Evolutionary conservation across 805 yeast genomes (phyloP).

Genomic region (Saturnispora besseyi): DNA sequence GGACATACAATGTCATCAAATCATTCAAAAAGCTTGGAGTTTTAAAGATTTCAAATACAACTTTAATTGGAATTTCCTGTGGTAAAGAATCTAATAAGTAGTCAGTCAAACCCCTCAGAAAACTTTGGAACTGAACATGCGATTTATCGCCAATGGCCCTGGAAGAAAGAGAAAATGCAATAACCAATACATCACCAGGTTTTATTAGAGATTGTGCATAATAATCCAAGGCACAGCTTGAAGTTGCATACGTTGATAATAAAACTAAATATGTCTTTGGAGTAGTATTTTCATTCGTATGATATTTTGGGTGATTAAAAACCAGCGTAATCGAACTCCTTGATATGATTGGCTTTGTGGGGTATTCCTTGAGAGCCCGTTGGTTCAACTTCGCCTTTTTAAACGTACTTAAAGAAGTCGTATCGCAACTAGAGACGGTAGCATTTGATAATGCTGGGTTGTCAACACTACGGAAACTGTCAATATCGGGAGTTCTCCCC

Average conservation of each 20-base stretch:
- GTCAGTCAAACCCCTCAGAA: conserved; percentile 30
- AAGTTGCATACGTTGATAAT: conserved; percentile 55
- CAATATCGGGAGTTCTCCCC: conserved; percentile 31
- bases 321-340: conserved; percentile 31
- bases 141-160: conserved; percentile 11
- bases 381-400: conserved; percentile 8
- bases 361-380: conserved; percentile 23
- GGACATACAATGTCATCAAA: conserved; percentile 48
- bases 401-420: conserved; percentile 8
- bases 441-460: conserved; percentile 12
- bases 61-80: conserved; percentile 29
- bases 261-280: conserved; percentile 36
- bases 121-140: conserved; percentile 17
- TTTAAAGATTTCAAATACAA: conserved; percentile 50
- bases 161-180: conserved; percentile 28
- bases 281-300: conserved; percentile 8
- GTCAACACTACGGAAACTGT: conserved; percentile 12
- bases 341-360: conserved; percentile 27
- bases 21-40: conserved; percentile 43
- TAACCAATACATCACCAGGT: conserved; percentile 57
- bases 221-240: conserved; percentile 72
- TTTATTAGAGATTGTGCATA: conserved; percentile 40
- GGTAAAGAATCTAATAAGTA: conserved; percentile 28
- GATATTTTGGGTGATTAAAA: conserved; percentile 34
- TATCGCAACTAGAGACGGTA: conserved; percentile 11